Evolutionary conservation across 1,139 yeast genomes (phyloP).

Genomic region (Eremothecium sinecaudum): DNA sequence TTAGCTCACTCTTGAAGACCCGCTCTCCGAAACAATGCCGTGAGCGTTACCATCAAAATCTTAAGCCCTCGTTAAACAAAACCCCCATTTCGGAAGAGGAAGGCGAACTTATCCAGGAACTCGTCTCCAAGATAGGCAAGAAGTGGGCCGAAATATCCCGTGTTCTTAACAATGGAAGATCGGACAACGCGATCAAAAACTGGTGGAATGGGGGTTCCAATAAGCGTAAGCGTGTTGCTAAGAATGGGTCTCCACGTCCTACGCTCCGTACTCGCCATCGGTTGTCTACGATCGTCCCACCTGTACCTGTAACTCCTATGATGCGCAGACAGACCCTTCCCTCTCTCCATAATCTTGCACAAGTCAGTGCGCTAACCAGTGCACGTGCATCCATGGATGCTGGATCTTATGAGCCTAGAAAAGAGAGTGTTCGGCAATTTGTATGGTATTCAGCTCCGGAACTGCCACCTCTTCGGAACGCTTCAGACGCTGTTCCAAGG

Average conservation of each 20-base stretch:
- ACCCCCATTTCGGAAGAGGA: constrained; percentile 80
- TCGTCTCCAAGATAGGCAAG: constrained; percentile 74
- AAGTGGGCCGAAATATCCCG: constrained; percentile 93
- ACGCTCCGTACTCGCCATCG: constrained; percentile 1
- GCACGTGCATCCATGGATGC: constrained; percentile 1
- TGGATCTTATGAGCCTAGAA: constrained; percentile 1
- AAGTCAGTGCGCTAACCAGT: constrained; percentile 1
- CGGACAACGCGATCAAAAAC: constrained; percentile 86
- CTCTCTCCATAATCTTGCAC: constrained; percentile 1
- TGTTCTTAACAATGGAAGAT: constrained; percentile 65
- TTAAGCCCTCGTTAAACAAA: constrained; percentile 75
- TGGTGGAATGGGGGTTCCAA: constrained; percentile 97
- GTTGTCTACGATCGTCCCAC: neutral
- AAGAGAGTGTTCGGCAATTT: neutral
- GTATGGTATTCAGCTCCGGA: constrained; percentile 2
- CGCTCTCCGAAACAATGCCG: constrained; percentile 90
- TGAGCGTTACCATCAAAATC: constrained; percentile 84
- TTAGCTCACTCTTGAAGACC: constrained; percentile 61
- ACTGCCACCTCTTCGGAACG: neutral
- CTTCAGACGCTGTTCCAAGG: neutral
- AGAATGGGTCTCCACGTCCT: constrained; percentile 2
- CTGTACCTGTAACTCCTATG: constrained; percentile 3
- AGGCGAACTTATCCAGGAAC: constrained; percentile 68
- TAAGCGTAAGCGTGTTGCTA: constrained; percentile 37
- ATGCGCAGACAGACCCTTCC: constrained; percentile 4